Percentiles rank a stretch among this genome's conserved stretches.
These are phyloP conservation scores for Russula sp. DNA, from an alignment of 768 basidiomycete species.

Conservation along the genomic window DNA sequence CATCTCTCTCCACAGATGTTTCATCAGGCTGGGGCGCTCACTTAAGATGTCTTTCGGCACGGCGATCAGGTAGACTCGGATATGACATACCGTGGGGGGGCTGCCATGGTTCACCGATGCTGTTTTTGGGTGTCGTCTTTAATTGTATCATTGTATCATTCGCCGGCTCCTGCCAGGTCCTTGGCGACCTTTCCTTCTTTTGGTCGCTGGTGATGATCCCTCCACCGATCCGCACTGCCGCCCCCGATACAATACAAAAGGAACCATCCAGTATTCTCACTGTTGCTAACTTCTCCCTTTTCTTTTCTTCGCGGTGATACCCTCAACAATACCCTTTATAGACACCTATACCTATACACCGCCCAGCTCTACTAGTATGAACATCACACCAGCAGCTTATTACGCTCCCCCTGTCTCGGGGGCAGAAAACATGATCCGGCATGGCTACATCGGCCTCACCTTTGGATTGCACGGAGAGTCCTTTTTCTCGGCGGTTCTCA, in stretches of 20 bases:
- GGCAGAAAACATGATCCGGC: slow-evolving; percentile 12
- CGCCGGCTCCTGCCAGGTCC: neutral
- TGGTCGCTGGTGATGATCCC: neutral
- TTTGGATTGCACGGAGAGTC: slow-evolving; percentile 12
- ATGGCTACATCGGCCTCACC: slow-evolving; percentile 16
- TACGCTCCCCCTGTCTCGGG: slow-evolving; percentile 4
- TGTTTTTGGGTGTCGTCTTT: slow-evolving; percentile 3
- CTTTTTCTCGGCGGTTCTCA: slow-evolving; percentile 11
- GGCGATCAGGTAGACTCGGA: slow-evolving; percentile 5
- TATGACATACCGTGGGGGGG: slow-evolving; percentile 9
- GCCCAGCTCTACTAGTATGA: neutral
- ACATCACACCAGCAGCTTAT: neutral
- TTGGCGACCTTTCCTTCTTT: neutral
- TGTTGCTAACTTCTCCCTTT: neutral
- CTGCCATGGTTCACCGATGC: neutral
- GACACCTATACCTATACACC: neutral
- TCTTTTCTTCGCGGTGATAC: neutral
- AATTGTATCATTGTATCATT: neutral
- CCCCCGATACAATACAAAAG: slow-evolving; percentile 2
- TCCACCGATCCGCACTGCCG: slow-evolving; percentile 1
- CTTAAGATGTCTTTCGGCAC: neutral
- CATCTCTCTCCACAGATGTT: slow-evolving; percentile 6
- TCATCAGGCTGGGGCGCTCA: slow-evolving; percentile 11
- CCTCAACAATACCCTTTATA: neutral
- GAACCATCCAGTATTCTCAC: neutral